phyloP scores from a whole-genome alignment of 2,329 filamentous ascomycete species.

The Aureobasidium sp. region DNA sequence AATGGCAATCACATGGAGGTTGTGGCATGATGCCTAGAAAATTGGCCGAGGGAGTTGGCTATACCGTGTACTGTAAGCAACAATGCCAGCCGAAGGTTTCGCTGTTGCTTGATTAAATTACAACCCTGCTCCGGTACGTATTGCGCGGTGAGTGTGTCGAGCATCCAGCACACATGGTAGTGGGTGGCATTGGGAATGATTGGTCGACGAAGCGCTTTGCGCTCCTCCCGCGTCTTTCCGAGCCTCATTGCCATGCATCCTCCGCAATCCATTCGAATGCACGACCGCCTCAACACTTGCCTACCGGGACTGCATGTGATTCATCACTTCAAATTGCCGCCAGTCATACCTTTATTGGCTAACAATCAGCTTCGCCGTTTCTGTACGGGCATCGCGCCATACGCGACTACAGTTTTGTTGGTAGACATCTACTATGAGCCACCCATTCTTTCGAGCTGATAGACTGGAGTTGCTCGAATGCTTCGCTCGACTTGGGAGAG shows the following conservation, averaged over 20 bases:
- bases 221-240: neutral
- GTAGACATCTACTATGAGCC: neutral
- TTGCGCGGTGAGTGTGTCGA: neutral
- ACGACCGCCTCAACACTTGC: neutral
- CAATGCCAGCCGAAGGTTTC: neutral
- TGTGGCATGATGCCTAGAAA: neutral
- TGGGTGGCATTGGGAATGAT: neutral
- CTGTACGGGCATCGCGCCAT: neutral
- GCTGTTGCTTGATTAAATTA: neutral
- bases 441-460: neutral
- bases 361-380: neutral
- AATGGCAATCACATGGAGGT: no score
- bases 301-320: neutral
- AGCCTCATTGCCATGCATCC: neutral
- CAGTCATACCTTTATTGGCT: neutral
- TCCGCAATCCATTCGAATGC: neutral
- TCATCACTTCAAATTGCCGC: neutral
- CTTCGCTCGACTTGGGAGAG: neutral
- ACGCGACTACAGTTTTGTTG: neutral
- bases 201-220: neutral
- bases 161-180: neutral
- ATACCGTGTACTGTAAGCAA: neutral
- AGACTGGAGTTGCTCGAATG: no score
- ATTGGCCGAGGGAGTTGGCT: neutral
- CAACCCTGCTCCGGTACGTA: neutral